A percentile compares a stretch with the other conserved stretches of the same genome.
phyloP scores from a whole-genome alignment of 805 yeast species.

The Dipodascus albidus region DNA sequence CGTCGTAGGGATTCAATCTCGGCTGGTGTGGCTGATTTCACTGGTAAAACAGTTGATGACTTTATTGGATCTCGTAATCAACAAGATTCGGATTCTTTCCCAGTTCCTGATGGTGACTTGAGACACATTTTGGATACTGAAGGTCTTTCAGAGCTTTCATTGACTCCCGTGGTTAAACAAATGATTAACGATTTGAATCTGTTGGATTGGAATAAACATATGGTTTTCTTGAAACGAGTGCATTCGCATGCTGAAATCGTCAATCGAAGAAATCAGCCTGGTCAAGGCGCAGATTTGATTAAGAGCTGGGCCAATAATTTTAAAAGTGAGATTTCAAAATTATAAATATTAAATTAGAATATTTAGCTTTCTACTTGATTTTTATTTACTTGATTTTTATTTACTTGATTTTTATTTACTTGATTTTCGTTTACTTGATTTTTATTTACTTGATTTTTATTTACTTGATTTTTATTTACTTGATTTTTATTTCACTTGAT shows the following conservation, averaged over 20 bases:
- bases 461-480: too few species aligned
- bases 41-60: slow-evolving; percentile 13
- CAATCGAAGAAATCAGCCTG: slow-evolving; percentile 35
- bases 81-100: background rate
- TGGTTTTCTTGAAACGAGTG: slow-evolving; percentile 56
- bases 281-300: slow-evolving; percentile 21
- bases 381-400: background rate
- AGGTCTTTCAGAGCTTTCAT: slow-evolving; percentile 17
- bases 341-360: background rate
- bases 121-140: slow-evolving; percentile 6
- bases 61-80: slow-evolving; percentile 6
- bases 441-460: too few species aligned
- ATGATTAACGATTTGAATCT: slow-evolving; percentile 47
- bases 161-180: slow-evolving; percentile 25
- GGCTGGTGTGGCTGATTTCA: slow-evolving; percentile 5
- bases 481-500: too few species aligned
- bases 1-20: background rate
- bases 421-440: too few species aligned
- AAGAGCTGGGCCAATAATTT: slow-evolving; percentile 16
- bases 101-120: background rate
- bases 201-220: slow-evolving; percentile 67
- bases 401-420: background rate
- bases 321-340: slow-evolving; percentile 18
- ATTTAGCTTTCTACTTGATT: background rate
- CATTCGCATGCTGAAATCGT: slow-evolving; percentile 85